Evolutionary conservation across 2,329 filamentous ascomycete species (phyloP), one percentile per base, ranked within the genome.

Genomic region (Fusarium odoratissimum): DNA sequence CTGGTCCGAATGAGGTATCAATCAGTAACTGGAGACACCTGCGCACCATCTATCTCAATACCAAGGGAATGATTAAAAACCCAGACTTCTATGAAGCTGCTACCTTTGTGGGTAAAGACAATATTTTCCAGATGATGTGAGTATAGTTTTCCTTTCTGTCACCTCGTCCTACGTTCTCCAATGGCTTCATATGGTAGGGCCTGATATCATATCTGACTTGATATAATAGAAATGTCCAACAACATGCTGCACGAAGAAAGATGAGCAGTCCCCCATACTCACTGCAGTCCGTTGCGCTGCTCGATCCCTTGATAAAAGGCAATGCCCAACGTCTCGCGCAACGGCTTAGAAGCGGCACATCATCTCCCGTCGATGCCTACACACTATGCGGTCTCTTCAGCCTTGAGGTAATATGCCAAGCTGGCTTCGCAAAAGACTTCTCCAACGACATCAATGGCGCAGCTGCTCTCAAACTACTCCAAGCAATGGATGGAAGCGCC

Each of bases 271-370:
- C 33, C 0, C 49, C 49, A 8, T 52, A 52, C 31, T 52, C 49
- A 16, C 13, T 52, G 7, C 31, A 37, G 1, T 52, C 33, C 2
- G 49, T 52, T 2, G 17, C 49, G 1, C 23, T 52, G 0, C 33
- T 52, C 0, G 49, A 28, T 1, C 49, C 49, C 2, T 0, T 52
- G 23, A 37, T 52, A 0, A 37, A 37, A 10, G 12, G 2, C 2
- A 52, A 52, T 12, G 49, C 49, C 2, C 31, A 8, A 37, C 49
- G 33, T 28, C 33, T 52, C 5, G 49, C 33, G 1, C 13, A 5
- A 0, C 23, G 49, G 0, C 49, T 52, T 0, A 37, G 25, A n/a
- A n/a, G 31, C 2, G 33, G 33, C 0, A 25, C 7, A 12, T 37
- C 49, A 17, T 37, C 49, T 28, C 23, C 33, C 1, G 13, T 52